A percentile compares a stretch with the other conserved stretches of the same genome.
Evolutionary conservation across 352 stramenopile species (phyloP).

Genomic region (Paralagenidium karlingii): DNA sequence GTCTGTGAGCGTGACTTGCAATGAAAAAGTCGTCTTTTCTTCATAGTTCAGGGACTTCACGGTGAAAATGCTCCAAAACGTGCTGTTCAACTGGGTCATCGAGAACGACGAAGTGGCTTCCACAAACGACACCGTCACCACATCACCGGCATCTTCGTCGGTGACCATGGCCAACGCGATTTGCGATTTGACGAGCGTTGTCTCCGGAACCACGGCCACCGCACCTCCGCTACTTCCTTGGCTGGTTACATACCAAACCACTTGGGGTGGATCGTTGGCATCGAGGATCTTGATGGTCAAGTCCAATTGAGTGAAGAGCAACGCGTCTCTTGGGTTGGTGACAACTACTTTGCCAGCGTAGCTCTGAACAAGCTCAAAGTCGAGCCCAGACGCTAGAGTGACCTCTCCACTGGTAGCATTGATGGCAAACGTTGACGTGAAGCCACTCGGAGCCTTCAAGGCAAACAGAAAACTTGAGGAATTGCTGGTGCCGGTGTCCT

Average conservation of each 20-base stretch:
- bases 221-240: slow-evolving; percentile 1
- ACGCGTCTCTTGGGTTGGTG: slow-evolving; percentile 9
- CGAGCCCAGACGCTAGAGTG: slow-evolving; percentile 3
- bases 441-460: slow-evolving; percentile 9
- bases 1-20: slow-evolving; percentile 8
- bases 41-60: slow-evolving; percentile 10
- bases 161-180: slow-evolving; percentile 6
- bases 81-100: slow-evolving; percentile 8
- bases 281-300: slow-evolving; percentile 15
- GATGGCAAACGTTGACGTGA: slow-evolving; percentile 7
- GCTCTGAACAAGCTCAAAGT: too few species aligned
- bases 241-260: slow-evolving; percentile 7
- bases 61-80: slow-evolving; percentile 6
- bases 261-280: slow-evolving; percentile 25
- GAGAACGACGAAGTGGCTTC: slow-evolving; percentile 5
- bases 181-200: slow-evolving; percentile 1
- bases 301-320: slow-evolving; percentile 2
- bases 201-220: slow-evolving; percentile 3
- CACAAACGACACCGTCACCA: slow-evolving; percentile 1
- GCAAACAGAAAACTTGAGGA: slow-evolving; percentile 23
- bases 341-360: slow-evolving; percentile 16
- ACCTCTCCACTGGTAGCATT: slow-evolving; percentile 12
- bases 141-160: slow-evolving; percentile 13
- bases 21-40: slow-evolving; percentile 3
- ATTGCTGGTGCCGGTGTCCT: slow-evolving; percentile 16